Evolutionary conservation across 768 basidiomycete genomes (phyloP).

Genomic region (Russula abietina): DNA sequence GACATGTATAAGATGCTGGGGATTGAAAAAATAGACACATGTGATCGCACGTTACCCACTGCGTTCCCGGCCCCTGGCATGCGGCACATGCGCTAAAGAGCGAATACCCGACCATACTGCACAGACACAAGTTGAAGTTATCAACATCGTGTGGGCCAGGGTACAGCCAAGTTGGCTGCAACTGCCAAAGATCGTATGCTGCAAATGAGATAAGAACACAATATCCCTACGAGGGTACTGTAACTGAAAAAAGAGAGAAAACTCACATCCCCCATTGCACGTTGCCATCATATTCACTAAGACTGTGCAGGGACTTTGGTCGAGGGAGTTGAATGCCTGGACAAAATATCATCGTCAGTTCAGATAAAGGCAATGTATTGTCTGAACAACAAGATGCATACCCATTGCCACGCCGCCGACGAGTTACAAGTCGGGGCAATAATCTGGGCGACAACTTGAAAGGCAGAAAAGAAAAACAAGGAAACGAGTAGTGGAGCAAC

Average conservation of each 20-base stretch:
- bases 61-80: background rate
- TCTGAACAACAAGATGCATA: background rate
- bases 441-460: background rate
- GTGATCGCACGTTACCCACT: background rate
- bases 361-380: too few species aligned
- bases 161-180: background rate
- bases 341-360: too few species aligned
- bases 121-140: background rate
- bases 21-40: background rate
- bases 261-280: background rate
- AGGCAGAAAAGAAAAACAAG: background rate
- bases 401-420: background rate
- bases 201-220: background rate
- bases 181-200: background rate
- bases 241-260: background rate
- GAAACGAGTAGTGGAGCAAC: background rate
- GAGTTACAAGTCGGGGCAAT: background rate
- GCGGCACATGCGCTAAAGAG: too few species aligned
- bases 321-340: background rate
- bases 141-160: background rate
- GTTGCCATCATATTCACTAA: background rate
- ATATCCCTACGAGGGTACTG: too few species aligned
- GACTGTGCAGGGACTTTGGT: background rate
- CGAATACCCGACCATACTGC: constrained; percentile 1
- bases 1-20: background rate